Conservation (phyloP, 345 rosid genomes). For the Eucalyptus paniculata region DNA sequence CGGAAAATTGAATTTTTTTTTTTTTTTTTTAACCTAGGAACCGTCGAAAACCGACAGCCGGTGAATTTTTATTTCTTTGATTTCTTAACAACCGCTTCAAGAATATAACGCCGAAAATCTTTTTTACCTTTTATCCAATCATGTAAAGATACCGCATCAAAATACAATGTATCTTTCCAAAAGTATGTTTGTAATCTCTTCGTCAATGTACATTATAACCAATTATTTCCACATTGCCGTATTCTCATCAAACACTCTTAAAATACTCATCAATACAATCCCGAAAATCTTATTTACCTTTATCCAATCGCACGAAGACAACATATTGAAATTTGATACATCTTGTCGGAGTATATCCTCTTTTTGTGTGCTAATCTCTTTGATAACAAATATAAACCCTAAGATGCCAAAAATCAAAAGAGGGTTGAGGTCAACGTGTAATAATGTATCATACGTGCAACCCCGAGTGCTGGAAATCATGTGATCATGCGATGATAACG, state of each 20-base stretch:
- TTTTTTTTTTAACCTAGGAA: no score
- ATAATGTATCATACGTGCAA: not conserved
- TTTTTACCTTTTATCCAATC: not conserved
- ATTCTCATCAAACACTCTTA: not conserved
- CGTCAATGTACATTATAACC: not conserved
- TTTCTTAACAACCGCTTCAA: not conserved
- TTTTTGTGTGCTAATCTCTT: accelerated
- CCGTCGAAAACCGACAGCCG: accelerated
- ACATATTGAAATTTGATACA: not conserved
- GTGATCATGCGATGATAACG: not conserved
- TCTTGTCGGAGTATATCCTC: not conserved
- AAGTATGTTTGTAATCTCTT: no score
- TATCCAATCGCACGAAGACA: not conserved
- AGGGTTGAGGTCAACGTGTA: not conserved
- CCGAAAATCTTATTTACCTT: not conserved
- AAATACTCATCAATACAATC: not conserved
- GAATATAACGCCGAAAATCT: not conserved
- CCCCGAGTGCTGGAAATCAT: not conserved
- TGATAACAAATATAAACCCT: not conserved
- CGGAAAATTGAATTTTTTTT: not conserved
- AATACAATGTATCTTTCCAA: not conserved
- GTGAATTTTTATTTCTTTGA: not conserved
- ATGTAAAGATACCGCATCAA: not conserved
- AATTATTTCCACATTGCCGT: not conserved
- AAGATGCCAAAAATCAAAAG: not conserved